Percentiles rank a stretch among this genome's conserved stretches.
phyloP scores from a whole-genome alignment of 2,329 filamentous ascomycete species.

The Aspergillus terreus region DNA sequence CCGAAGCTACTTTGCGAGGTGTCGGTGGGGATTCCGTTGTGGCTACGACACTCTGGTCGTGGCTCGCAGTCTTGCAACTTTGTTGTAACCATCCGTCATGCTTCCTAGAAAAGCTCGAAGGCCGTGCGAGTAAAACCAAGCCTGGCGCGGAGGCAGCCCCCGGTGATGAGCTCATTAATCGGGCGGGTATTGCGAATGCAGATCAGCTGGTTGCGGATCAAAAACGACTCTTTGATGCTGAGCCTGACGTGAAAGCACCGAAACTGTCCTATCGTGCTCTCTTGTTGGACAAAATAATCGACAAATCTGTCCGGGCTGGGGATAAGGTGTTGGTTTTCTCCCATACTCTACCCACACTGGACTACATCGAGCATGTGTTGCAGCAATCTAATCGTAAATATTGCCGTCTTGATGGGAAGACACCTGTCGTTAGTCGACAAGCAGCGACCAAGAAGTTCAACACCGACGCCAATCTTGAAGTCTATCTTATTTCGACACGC shows the following conservation, averaged over 20 bases:
- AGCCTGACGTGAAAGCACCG: conserved; percentile 40
- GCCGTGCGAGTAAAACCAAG: conserved; percentile 27
- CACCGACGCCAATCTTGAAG: conserved; percentile 41
- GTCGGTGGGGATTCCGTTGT: conserved; percentile 27
- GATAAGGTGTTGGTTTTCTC: conserved; percentile 84
- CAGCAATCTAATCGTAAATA: conserved; percentile 43
- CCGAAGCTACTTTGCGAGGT: conserved; percentile 36
- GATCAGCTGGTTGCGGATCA: conserved; percentile 32
- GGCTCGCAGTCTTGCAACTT: conserved; percentile 50
- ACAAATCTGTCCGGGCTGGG: conserved; percentile 55
- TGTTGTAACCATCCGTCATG: conserved; percentile 57
- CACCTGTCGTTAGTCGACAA: conserved; percentile 57
- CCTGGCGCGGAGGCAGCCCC: conserved; percentile 13
- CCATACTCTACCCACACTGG: conserved; percentile 64
- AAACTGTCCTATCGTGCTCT: conserved; percentile 64
- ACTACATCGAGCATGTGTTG: conserved; percentile 64
- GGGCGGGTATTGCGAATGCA: conserved; percentile 32
- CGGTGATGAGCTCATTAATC: conserved; percentile 32
- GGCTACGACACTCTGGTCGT: conserved; percentile 51
- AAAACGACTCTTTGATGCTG: conserved; percentile 24
- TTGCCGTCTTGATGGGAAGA: conserved; percentile 66
- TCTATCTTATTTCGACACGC: conserved; percentile 78
- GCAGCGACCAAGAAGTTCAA: conserved; percentile 67
- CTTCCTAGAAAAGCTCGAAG: conserved; percentile 49
- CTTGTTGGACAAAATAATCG: conserved; percentile 66